Base-by-base conservation (phyloP, 352 stramenopile species). In the Phytophthora meadii region DNA sequence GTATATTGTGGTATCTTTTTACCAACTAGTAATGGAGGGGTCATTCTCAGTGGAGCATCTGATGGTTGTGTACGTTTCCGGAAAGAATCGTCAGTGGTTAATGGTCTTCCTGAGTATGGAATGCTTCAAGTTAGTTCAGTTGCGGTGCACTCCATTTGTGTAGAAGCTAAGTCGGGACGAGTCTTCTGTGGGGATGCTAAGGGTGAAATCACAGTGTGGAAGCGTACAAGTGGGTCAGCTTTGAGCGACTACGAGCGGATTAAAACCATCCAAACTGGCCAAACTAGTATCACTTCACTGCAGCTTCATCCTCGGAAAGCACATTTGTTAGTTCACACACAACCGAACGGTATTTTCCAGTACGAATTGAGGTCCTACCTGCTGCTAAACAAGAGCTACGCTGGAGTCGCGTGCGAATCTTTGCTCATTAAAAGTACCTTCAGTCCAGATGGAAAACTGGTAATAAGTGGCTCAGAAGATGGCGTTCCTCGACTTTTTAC, bases 351-450 rank as follows among this genome's bases (percentile, higher is more conserved):
- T 7, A 62, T 94, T 30, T 73, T 92, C 9, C 82, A 93, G 54
- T 92, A 88, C 55, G 84, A 94, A 32, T 49, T 91, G 41, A 82
- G 84, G 3, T 92, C 84, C 6, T 94, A 87, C 53, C 46, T 93
- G 46, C 55, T 92, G 27, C 67, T 93, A 8, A 87, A 91, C 72
- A 92, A 89, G 47, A 85, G 68, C 53, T 91, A 91, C 57, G 45
- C 66, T 2, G 81, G 84, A 9, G 56, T 92, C 3, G 49, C 52
- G 19, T 89, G 77, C 36, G 65, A 89, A 45, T 65, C 72, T 3
- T 57, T 85, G 25, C 56, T 89, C 1, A 56, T 84, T 17, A 77
- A 81, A 57, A 85, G 77, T 27, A 45, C 44, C 0, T 92, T 91
- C 58, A 92, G 81, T 45, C 75, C 84, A 0, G 84, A 94, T 56